Percentiles rank a stretch among this genome's conserved stretches.
Evolutionary conservation across 495 filamentous ascomycete genomes (phyloP).

Genomic region (Neurospora tetraspora): DNA sequence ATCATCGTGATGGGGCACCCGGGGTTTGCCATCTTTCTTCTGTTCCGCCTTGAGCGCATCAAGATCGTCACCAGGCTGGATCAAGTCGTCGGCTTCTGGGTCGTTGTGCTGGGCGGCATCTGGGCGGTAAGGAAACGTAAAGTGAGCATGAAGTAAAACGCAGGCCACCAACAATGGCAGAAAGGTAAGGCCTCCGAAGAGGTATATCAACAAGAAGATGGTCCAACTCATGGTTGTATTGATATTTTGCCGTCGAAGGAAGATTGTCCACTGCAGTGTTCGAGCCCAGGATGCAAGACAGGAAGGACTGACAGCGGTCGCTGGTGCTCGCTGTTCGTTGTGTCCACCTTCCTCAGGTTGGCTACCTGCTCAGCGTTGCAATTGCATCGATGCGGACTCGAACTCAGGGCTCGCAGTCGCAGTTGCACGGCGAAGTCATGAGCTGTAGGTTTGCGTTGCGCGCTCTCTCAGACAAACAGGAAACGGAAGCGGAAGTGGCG

Average conservation of each 20-base stretch:
- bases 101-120: slow-evolving; percentile 17
- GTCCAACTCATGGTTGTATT: slow-evolving; percentile 55
- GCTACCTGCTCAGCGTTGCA: slow-evolving; percentile 21
- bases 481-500: not conserved
- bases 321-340: not conserved
- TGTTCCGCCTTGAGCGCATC: slow-evolving; percentile 35
- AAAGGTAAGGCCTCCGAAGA: slow-evolving; percentile 86
- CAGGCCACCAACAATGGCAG: slow-evolving; percentile 62
- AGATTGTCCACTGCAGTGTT: not conserved
- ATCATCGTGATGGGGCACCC: slow-evolving; percentile 46
- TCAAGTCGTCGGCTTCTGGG: slow-evolving; percentile 27
- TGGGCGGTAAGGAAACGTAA: slow-evolving; percentile 50
- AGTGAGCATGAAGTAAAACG: slow-evolving; percentile 56
- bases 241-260: not conserved
- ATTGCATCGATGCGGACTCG: slow-evolving; percentile 17
- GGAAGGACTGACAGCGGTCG: not conserved
- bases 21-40: slow-evolving; percentile 35
- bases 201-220: slow-evolving; percentile 62
- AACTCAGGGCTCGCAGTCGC: not conserved
- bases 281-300: not conserved
- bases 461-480: not conserved
- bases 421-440: not conserved
- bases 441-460: not conserved
- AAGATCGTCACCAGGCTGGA: slow-evolving; percentile 39
- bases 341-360: slow-evolving; percentile 1